Base-by-base conservation (phyloP, 2,329 filamentous ascomycete species). In the Pleurostoma richardsiae region DNA sequence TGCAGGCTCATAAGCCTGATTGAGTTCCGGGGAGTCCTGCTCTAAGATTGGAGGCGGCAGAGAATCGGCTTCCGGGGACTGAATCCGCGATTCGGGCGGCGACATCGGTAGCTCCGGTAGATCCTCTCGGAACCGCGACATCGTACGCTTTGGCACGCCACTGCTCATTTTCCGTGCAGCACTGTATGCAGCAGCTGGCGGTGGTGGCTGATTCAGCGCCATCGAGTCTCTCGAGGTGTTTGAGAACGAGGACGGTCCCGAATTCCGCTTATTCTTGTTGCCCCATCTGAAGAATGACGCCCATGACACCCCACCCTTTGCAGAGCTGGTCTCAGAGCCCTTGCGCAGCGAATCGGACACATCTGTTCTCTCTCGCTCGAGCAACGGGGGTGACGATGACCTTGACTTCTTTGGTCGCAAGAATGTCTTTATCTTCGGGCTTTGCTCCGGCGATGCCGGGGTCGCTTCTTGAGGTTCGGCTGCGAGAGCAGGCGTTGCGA, bases 181-280 rank as follows among this genome's bases (percentile, higher is more conserved):
- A 29, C 61, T 59, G 41, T 57, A 66, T 10, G 59, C 45, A 31
- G 70, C 64, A 43, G 59, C 63, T 44, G 55, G 60, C 39, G 59
- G 54, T 36, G 59, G 63, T 48, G 62, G 67, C 58, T 44, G 62
- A 66, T 19, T 73, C 56, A 74, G 29, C 70, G 60, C 60, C 74
- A 96, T 92, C 11, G 91, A 95, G 59, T 96, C 91, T 52, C 90
- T 80, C 2, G 91, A 96, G 0, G 90, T 88, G 59, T 96, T 96
- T 4, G 90, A 90, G 61, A 95, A 94, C n/a, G 91, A 90, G 0
- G 88, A 86, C 4, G 86, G 78, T 3, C 64, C 76, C 61, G 77
- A 66, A 60, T 70, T 60, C 65, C 81, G 66, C 69, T 78, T 72
- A 64, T 72, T 74, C 73, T 79, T 72, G 68, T 72, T 76, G 29